Conservation (phyloP, 2,329 filamentous ascomycete species). For the Hirsutella minnesotensis region DNA sequence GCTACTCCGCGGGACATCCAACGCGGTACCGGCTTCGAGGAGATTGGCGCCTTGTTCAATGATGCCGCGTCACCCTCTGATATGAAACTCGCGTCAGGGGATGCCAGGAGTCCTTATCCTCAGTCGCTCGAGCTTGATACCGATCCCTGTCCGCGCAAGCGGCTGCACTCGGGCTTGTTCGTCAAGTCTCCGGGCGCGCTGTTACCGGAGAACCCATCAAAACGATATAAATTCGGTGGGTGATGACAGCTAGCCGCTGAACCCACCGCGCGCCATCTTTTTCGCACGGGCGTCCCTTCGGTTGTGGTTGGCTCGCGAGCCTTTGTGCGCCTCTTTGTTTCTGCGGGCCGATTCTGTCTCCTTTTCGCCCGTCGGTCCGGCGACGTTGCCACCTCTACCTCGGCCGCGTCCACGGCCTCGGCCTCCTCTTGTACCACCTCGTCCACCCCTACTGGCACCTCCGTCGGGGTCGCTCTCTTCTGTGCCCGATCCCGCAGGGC, state of each 20-base stretch:
- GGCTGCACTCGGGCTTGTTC: neutral
- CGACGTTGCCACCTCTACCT: slow-evolving; percentile 46
- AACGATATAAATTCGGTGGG: neutral
- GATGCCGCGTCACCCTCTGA: slow-evolving; percentile 11
- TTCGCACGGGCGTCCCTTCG: slow-evolving; percentile 57
- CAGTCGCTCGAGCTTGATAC: neutral
- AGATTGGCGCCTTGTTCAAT: slow-evolving; percentile 21
- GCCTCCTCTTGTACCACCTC: slow-evolving; percentile 1
- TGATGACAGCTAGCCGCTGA: slow-evolving; percentile 15
- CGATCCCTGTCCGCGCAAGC: neutral
- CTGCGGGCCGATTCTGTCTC: slow-evolving; percentile 60
- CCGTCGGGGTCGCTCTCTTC: slow-evolving; percentile 42
- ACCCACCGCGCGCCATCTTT: slow-evolving; percentile 48
- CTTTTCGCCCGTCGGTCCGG: slow-evolving; percentile 54
- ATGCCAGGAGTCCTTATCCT: neutral
- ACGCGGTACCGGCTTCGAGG: slow-evolving; percentile 22
- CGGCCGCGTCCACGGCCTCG: slow-evolving; percentile 36
- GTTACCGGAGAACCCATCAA: neutral
- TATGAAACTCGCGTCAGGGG: neutral
- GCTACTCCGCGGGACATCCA: slow-evolving; percentile 27
- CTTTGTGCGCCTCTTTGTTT: slow-evolving; percentile 73
- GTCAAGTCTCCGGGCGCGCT: neutral
- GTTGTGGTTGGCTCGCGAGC: slow-evolving; percentile 76
- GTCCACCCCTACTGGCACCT: slow-evolving; percentile 16
- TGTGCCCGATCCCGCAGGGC: slow-evolving; percentile 39